These are phyloP conservation scores for Dictyostelium capitatum DNA, from an alignment of 78 protist genomes.

Conservation along the genomic window DNA sequence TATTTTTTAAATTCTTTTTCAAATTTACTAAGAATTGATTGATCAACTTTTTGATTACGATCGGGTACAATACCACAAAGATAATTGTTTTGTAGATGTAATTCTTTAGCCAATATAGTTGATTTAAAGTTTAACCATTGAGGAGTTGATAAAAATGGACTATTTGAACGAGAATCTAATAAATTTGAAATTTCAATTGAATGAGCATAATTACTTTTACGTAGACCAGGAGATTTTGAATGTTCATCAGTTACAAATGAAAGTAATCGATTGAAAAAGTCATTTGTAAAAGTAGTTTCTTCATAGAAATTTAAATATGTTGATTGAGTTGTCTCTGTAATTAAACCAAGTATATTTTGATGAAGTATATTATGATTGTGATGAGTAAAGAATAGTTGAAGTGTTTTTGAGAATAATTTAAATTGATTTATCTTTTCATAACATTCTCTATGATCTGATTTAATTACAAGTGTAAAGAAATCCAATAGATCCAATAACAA, in stretches of 20 bases:
- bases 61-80: conserved; percentile 71
- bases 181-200: conserved; percentile 51
- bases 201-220: conserved; percentile 69
- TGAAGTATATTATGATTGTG: conserved; percentile 54
- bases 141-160: conserved; percentile 17
- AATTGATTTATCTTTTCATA: conserved; percentile 38
- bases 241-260: neutral
- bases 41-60: conserved; percentile 39
- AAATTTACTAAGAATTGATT: conserved; percentile 31
- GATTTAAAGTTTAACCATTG: conserved; percentile 29
- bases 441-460: conserved; percentile 31
- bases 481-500: conserved; percentile 44
- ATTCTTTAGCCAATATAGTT: conserved; percentile 35
- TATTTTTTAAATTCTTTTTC: conserved; percentile 76
- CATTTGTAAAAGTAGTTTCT: neutral
- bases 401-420: conserved; percentile 21
- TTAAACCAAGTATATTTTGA: conserved; percentile 36
- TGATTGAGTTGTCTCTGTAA: conserved; percentile 18
- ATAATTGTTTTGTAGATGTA: conserved; percentile 17
- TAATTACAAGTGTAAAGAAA: conserved; percentile 51
- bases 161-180: neutral
- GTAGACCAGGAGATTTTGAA: conserved; percentile 17
- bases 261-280: neutral
- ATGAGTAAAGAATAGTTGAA: conserved; percentile 27
- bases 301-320: conserved; percentile 4